Conservation (phyloP, 2,329 filamentous ascomycete genomes). For the Graphilbum fragrans region DNA sequence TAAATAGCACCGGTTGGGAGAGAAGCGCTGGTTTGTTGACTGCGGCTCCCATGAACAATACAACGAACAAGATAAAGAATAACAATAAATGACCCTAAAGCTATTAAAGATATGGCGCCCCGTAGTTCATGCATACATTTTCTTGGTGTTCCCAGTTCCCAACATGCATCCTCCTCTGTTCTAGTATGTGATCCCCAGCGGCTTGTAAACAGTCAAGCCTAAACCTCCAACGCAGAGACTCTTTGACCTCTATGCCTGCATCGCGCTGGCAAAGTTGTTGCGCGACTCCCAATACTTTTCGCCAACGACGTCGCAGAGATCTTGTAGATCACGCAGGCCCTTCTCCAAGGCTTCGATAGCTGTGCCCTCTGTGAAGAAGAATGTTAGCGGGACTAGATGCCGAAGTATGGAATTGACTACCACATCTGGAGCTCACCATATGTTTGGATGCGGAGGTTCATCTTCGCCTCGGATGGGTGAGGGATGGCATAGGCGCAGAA, state of each 20-base stretch:
- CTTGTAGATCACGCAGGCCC: constrained; percentile 76
- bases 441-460: constrained; percentile 96
- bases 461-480: constrained; percentile 88
- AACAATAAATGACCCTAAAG: too few species aligned
- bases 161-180: too few species aligned
- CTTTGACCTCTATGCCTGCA: neutral
- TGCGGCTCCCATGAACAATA: too few species aligned
- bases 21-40: neutral
- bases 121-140: too few species aligned
- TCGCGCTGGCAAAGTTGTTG: constrained; percentile 36
- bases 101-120: too few species aligned
- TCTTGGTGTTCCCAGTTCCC: too few species aligned
- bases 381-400: neutral
- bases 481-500: constrained; percentile 98
- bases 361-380: constrained; percentile 48
- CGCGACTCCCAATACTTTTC: constrained; percentile 70
- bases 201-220: too few species aligned
- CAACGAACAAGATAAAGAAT: too few species aligned
- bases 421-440: constrained; percentile 54
- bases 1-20: neutral
- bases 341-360: constrained; percentile 83
- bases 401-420: neutral
- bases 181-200: too few species aligned
- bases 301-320: constrained; percentile 86
- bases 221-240: too few species aligned